Conservation (phyloP, 345 rosid species). For the Cardamine occulta region DNA sequence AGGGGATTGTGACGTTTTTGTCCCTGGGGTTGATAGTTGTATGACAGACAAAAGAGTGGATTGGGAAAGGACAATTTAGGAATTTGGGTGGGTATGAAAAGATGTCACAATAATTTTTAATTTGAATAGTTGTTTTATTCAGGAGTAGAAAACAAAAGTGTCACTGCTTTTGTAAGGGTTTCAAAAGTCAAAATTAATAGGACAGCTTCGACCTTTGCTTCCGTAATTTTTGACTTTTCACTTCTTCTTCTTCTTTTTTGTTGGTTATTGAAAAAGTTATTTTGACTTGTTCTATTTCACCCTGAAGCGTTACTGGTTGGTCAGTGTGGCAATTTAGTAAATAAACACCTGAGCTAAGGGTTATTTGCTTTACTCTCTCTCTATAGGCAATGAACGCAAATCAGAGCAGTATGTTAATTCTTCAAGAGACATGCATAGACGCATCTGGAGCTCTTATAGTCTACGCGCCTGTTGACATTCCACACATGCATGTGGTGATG, state of each 20-base stretch:
- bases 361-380: background rate
- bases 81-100: conserved; percentile 46
- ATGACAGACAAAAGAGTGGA: conserved; percentile 44
- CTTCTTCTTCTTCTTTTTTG: background rate
- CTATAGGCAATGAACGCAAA: conserved; percentile 59
- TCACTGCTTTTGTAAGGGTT: conserved; percentile 36
- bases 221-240: conserved; percentile 45
- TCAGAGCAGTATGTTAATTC: conserved; percentile 68
- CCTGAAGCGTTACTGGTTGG: conserved; percentile 33
- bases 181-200: conserved; percentile 62
- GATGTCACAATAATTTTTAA: conserved; percentile 23
- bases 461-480: conserved; percentile 72
- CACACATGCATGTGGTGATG: conserved; percentile 64
- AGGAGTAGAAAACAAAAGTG: conserved; percentile 38
- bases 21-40: conserved; percentile 37
- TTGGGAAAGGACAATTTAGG: conserved; percentile 46
- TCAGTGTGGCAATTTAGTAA: conserved; percentile 32
- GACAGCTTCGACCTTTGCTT: conserved; percentile 53
- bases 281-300: conserved; percentile 33
- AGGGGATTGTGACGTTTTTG: conserved; percentile 42
- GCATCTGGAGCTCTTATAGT: conserved; percentile 63
- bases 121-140: background rate
- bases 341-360: background rate
- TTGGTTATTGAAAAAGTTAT: conserved; percentile 18
- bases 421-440: conserved; percentile 70